Percentiles rank a stretch among this genome's conserved stretches.
Conservation (phyloP, 108 stramenopile genomes). For the Licmophora abbreviata region DNA sequence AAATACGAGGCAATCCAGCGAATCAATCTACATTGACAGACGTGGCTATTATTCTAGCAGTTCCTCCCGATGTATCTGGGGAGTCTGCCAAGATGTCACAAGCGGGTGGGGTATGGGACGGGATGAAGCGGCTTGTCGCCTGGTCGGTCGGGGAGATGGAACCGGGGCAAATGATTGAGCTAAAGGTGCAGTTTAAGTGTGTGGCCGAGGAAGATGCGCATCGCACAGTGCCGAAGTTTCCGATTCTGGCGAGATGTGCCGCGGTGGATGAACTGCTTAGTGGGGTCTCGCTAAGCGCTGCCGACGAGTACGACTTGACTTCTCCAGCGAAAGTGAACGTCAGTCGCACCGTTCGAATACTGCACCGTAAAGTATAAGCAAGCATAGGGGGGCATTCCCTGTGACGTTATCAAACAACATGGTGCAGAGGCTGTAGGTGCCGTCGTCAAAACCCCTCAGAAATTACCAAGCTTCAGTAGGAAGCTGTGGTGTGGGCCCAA, state of each 20-base stretch:
- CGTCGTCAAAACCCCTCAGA: no score
- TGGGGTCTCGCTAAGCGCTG: slow-evolving; percentile 3
- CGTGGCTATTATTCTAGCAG: slow-evolving; percentile 42
- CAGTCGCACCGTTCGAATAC: slow-evolving; percentile 5
- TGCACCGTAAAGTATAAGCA: slow-evolving; percentile 29
- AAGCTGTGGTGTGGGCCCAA: no score
- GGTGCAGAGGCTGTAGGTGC: no score
- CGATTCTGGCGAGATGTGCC: slow-evolving; percentile 27
- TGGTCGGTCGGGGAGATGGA: slow-evolving; percentile 22
- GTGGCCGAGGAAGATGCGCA: not conserved
- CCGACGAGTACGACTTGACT: not conserved
- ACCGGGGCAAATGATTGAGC: slow-evolving; percentile 39
- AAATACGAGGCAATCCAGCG: slow-evolving; percentile 51
- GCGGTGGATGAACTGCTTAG: slow-evolving; percentile 15
- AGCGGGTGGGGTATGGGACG: slow-evolving; percentile 50
- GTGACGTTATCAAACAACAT: no score
- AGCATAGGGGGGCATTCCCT: no score
- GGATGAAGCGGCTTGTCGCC: slow-evolving; percentile 39
- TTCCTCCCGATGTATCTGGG: slow-evolving; percentile 39
- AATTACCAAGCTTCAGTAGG: no score
- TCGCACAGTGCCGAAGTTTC: slow-evolving; percentile 12
- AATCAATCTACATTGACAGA: slow-evolving; percentile 20
- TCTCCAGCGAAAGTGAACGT: slow-evolving; percentile 12
- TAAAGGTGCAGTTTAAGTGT: slow-evolving; percentile 29
- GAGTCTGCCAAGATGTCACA: slow-evolving; percentile 26